Conservation (phyloP, 2,329 filamentous ascomycete genomes). For the Epicoccum nigrum region DNA sequence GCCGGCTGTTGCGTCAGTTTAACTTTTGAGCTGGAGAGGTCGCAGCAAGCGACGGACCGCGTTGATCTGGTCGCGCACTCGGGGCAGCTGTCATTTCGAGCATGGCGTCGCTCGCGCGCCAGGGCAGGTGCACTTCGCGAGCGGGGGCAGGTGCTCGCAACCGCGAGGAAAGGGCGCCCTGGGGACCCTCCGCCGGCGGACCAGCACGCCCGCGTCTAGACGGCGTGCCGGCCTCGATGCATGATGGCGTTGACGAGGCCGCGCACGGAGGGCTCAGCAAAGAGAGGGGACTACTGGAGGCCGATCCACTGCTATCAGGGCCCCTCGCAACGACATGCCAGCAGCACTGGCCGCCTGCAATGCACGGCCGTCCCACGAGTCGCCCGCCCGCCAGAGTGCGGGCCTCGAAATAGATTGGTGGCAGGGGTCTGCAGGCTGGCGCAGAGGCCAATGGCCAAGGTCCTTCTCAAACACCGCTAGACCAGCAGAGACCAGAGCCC, state of each 20-base stretch:
- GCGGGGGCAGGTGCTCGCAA: constrained; percentile 13
- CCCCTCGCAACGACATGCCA: constrained; percentile 8
- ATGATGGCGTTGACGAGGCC: constrained; percentile 14
- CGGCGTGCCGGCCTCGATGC: constrained; percentile 18
- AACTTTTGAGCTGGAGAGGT: constrained; percentile 17
- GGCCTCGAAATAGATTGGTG: constrained; percentile 21
- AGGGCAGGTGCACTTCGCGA: constrained; percentile 13
- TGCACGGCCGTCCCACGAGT: constrained; percentile 21
- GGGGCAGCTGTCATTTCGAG: constrained; percentile 16
- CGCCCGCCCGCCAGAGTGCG: constrained; percentile 30
- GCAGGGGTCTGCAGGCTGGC: constrained; percentile 16
- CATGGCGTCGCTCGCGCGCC: constrained; percentile 6
- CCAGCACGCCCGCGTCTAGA: constrained; percentile 5
- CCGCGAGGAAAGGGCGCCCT: constrained; percentile 13
- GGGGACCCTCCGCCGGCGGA: neutral
- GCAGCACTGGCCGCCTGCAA: neutral
- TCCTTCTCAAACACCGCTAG: constrained; percentile 43
- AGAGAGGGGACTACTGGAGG: constrained; percentile 12
- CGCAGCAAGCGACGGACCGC: constrained; percentile 17
- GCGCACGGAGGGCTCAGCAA: constrained; percentile 13
- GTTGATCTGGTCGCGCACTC: constrained; percentile 15
- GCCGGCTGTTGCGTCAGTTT: constrained; percentile 15
- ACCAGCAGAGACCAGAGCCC: constrained; percentile 33
- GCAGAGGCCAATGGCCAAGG: constrained; percentile 18
- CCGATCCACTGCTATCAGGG: constrained; percentile 10